Evolutionary conservation across 352 stramenopile species (phyloP).

Genomic region (Phytophthora litchii): DNA sequence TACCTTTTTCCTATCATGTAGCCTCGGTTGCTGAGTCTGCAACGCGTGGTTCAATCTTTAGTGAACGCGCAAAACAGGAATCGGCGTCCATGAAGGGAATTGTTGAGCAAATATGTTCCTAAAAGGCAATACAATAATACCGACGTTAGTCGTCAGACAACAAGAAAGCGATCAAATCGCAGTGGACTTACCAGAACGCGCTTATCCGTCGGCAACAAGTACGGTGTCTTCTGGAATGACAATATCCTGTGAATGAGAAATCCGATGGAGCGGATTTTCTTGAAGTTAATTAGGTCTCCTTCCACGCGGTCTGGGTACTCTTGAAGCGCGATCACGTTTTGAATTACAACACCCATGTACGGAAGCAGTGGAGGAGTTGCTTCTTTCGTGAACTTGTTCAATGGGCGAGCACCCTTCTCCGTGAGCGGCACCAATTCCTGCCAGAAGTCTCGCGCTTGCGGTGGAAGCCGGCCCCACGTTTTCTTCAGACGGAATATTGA

Average conservation of each 20-base stretch:
- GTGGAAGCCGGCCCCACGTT: conserved; percentile 75
- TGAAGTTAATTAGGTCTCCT: conserved; percentile 86
- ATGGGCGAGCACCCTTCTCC: conserved; percentile 75
- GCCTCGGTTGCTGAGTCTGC: conserved; percentile 38
- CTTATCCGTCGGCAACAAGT: conserved; percentile 80
- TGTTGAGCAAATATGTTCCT: conserved; percentile 83
- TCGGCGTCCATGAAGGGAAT: conserved; percentile 68
- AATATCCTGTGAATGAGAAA: conserved; percentile 62
- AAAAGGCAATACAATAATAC: background rate
- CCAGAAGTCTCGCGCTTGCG: conserved; percentile 79
- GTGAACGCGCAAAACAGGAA: conserved; percentile 77
- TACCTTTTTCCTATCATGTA: conserved; percentile 7
- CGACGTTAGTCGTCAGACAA: conserved; percentile 3
- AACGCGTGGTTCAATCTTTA: conserved; percentile 85
- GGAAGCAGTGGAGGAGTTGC: conserved; percentile 70
- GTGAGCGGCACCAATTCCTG: conserved; percentile 85
- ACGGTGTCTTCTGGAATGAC: conserved; percentile 77
- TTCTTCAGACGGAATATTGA: conserved; percentile 89
- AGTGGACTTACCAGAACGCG: conserved; percentile 68
- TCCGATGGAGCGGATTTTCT: conserved; percentile 84
- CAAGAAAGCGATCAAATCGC: background rate
- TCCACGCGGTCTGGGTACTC: conserved; percentile 83
- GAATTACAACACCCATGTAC: conserved; percentile 86
- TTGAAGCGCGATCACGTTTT: conserved; percentile 85
- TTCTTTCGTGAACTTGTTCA: conserved; percentile 87